Evolutionary conservation across 495 filamentous ascomycete genomes (phyloP).

Genomic region (Penicillium paxilli): DNA sequence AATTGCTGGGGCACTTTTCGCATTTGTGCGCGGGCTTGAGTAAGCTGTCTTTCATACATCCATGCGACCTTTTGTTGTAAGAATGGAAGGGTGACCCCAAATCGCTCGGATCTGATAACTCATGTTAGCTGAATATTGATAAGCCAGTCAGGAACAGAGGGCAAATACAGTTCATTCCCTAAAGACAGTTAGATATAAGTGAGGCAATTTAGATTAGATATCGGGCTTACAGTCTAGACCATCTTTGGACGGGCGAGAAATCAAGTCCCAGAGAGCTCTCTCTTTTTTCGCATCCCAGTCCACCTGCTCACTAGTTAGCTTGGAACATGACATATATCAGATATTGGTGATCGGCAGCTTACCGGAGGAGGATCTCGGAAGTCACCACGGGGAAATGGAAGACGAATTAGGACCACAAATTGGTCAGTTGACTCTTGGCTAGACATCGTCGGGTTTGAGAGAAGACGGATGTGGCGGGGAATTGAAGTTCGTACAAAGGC

Average conservation of each 20-base stretch:
- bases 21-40: conserved; percentile 88
- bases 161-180: conserved; percentile 82
- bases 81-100: conserved; percentile 81
- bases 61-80: conserved; percentile 92
- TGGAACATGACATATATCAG: background rate
- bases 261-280: conserved; percentile 81
- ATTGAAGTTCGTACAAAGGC: too few species aligned
- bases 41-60: conserved; percentile 88
- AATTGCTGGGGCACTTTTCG: conserved; percentile 61
- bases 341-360: conserved; percentile 23
- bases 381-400: conserved; percentile 82
- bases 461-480: background rate
- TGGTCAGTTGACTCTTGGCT: conserved; percentile 28
- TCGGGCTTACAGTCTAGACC: conserved; percentile 72
- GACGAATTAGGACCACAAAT: conserved; percentile 78
- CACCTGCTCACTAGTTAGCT: conserved; percentile 43
- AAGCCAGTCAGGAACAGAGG: background rate
- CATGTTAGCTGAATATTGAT: conserved; percentile 6
- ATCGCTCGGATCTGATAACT: conserved; percentile 52
- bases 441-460: background rate
- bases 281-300: conserved; percentile 82
- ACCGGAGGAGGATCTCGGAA: conserved; percentile 91
- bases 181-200: conserved; percentile 27
- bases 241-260: conserved; percentile 71
- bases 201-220: background rate